phyloP scores from a whole-genome alignment of 148 eudicot genomes.

The Rhododendron henanense region DNA sequence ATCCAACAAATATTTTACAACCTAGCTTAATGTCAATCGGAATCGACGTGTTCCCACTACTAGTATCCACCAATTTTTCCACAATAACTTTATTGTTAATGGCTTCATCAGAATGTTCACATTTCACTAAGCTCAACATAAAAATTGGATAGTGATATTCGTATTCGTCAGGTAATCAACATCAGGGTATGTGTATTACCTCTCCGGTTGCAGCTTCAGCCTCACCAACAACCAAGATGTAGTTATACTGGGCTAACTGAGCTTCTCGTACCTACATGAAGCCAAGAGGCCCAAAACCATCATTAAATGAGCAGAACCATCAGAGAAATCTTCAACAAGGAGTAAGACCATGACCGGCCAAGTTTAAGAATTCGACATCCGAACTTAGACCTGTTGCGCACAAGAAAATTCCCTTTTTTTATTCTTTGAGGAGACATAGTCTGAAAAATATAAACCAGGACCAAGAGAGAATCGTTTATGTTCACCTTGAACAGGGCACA shows the following conservation, averaged over 20 bases:
- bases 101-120: neutral
- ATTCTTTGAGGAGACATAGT: neutral
- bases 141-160: neutral
- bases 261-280: conserved; percentile 83
- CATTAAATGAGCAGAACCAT: neutral
- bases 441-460: neutral
- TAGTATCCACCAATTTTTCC: neutral
- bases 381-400: neutral
- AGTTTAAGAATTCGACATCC: neutral
- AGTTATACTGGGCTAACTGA: conserved; percentile 86
- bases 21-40: neutral
- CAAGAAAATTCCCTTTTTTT: neutral
- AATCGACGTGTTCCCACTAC: neutral
- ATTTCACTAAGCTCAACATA: neutral
- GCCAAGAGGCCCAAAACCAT: neutral
- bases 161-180: neutral
- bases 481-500: neutral
- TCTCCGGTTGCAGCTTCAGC: conserved; percentile 51
- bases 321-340: neutral
- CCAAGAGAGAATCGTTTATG: neutral
- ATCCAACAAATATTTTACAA: neutral
- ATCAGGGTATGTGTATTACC: conserved; percentile 15
- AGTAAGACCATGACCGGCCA: neutral
- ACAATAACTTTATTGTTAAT: neutral
- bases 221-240: conserved; percentile 94